A percentile compares a stretch with the other conserved stretches of the same genome.
phyloP scores from a whole-genome alignment of 2,329 filamentous ascomycete species.

The Ambrosiella xylebori region DNA sequence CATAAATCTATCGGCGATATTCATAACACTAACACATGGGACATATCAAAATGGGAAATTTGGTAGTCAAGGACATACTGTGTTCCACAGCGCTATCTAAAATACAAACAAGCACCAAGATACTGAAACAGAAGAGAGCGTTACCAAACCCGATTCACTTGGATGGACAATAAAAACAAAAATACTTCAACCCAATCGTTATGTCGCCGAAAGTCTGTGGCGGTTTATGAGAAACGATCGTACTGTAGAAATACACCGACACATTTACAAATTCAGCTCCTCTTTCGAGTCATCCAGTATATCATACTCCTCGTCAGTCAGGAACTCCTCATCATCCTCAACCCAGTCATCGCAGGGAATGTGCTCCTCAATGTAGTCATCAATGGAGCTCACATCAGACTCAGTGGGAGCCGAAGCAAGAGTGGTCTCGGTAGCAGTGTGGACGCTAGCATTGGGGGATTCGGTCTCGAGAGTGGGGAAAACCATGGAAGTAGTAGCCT shows the following conservation, averaged over 20 bases:
- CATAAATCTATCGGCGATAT: background rate
- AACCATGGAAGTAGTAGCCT: constrained; percentile 35
- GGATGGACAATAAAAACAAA: background rate
- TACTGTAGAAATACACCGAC: constrained; percentile 12
- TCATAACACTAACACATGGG: constrained; percentile 14
- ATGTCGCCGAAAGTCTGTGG: background rate
- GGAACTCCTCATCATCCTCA: constrained; percentile 57
- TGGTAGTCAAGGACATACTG: too few species aligned
- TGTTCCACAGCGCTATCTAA: too few species aligned
- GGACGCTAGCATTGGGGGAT: background rate
- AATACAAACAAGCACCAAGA: too few species aligned
- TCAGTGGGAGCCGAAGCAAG: constrained; percentile 18
- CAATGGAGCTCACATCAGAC: constrained; percentile 19
- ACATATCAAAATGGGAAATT: background rate
- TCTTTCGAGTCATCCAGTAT: constrained; percentile 90
- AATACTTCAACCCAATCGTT: background rate
- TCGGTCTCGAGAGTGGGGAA: constrained; percentile 19
- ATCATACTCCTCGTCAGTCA: constrained; percentile 97
- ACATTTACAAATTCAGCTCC: constrained; percentile 35
- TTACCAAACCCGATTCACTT: too few species aligned
- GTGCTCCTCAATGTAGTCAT: constrained; percentile 36
- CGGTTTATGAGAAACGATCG: too few species aligned
- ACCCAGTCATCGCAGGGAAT: constrained; percentile 29
- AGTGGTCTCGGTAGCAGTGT: constrained; percentile 21
- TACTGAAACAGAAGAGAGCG: too few species aligned